Conservation (phyloP, 805 yeast species). For the Sugiyamaella boreocaroliniensis region DNA sequence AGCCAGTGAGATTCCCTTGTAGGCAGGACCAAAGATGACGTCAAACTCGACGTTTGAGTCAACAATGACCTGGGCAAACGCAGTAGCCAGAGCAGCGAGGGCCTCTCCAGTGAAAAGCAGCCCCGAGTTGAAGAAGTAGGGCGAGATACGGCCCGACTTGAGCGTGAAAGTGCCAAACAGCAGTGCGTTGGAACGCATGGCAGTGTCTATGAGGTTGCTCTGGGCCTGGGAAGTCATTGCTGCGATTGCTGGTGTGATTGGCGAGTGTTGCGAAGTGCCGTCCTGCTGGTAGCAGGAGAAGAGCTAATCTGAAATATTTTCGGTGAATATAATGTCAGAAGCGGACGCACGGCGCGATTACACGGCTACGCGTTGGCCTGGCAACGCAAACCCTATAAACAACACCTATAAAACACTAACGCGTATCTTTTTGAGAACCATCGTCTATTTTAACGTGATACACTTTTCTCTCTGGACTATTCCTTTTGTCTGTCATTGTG, state of each 20-base stretch:
- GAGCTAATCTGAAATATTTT: not conserved
- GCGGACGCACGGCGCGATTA: not conserved
- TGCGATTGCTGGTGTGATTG: too few relatives aligned
- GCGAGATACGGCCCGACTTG: conserved; percentile 90
- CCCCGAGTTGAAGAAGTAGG: conserved; percentile 94
- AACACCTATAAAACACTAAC: too few relatives aligned
- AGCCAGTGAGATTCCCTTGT: conserved; percentile 93
- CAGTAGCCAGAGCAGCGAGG: conserved; percentile 72
- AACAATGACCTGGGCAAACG: conserved; percentile 85
- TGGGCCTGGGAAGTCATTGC: not conserved
- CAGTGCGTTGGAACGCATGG: conserved; percentile 74
- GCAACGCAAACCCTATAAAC: too few relatives aligned
- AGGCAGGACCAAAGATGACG: conserved; percentile 93
- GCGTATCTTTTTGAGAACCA: too few relatives aligned
- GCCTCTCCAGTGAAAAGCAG: conserved; percentile 74
- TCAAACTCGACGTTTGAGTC: conserved; percentile 79
- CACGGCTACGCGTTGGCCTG: not conserved
- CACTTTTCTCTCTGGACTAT: not conserved
- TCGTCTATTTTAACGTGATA: not conserved
- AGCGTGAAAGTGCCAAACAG: conserved; percentile 84
- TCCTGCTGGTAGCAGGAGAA: not conserved
- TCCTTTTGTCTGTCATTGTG: not conserved
- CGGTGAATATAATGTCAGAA: too few relatives aligned
- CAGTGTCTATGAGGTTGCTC: conserved; percentile 58
- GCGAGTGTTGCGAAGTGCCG: not conserved